Conservation (phyloP, 1,284 basidiomycete genomes). For the Apiotrichum veenhuisii region DNA sequence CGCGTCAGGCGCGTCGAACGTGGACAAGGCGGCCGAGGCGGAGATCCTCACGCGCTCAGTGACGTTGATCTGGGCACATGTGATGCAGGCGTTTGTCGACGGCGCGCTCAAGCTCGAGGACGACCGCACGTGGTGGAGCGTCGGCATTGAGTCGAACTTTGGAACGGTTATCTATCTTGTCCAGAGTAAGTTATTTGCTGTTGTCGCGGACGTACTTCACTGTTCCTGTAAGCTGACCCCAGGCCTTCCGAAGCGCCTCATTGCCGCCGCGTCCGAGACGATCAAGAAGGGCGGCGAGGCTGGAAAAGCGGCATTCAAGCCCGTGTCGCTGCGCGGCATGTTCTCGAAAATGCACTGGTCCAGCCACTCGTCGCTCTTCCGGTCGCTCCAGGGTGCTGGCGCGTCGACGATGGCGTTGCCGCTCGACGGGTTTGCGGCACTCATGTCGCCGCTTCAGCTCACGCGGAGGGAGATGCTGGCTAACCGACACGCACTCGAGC, state of each 20-base stretch:
- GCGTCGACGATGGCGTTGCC: conserved; percentile 2
- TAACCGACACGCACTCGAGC: conserved; percentile 29
- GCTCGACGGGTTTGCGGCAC: conserved; percentile 29
- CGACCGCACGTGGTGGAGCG: conserved; percentile 45
- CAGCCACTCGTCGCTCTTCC: conserved; percentile 15
- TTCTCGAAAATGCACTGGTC: conserved; percentile 22
- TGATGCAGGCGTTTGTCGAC: conserved; percentile 39
- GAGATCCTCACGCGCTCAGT: conserved; percentile 46
- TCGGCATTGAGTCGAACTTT: conserved; percentile 23
- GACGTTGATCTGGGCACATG: conserved; percentile 46
- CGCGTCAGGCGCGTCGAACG: conserved; percentile 8
- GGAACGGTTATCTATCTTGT: conserved; percentile 42
- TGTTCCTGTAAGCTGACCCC: no score
- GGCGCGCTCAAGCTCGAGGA: conserved; percentile 39
- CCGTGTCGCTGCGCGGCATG: conserved; percentile 7
- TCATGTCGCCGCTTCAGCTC: conserved; percentile 41
- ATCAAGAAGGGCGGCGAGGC: conserved; percentile 1
- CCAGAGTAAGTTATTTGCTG: conserved; percentile 38
- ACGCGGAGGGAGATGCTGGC: conserved; percentile 45
- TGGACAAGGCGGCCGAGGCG: conserved; percentile 36
- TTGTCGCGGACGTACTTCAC: no score
- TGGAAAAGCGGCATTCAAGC: not conserved
- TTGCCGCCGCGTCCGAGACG: conserved; percentile 22
- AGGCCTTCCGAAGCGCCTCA: conserved; percentile 47
- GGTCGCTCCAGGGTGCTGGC: conserved; percentile 7